Percentiles rank a stretch among this genome's conserved stretches.
phyloP scores from a whole-genome alignment of 1,284 basidiomycete species.

The Phylloporus sp. region DNA sequence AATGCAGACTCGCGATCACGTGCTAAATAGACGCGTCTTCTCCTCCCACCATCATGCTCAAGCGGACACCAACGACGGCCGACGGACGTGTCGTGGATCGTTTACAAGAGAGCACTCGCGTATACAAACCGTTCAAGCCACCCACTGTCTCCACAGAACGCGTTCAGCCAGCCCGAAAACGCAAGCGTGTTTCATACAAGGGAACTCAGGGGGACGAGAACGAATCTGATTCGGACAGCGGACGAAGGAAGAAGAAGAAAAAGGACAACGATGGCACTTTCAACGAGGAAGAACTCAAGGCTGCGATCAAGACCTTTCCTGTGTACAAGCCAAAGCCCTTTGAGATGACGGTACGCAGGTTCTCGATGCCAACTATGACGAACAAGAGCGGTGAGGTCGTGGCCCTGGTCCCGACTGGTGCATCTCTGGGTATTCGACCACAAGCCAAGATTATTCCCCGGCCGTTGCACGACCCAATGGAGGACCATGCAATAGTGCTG shows the following conservation, averaged over 20 bases:
- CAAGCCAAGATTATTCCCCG: constrained; percentile 86
- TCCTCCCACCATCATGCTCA: constrained; percentile 58
- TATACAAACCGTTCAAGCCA: constrained; percentile 84
- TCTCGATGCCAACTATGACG: constrained; percentile 89
- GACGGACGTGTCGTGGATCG: constrained; percentile 73
- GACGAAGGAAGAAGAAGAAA: constrained; percentile 66
- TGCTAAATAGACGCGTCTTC: constrained; percentile 20
- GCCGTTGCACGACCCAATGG: constrained; percentile 96
- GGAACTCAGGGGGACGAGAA: constrained; percentile 58
- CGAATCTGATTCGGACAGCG: constrained; percentile 58
- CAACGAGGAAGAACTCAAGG: constrained; percentile 64
- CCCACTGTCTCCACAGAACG: constrained; percentile 66
- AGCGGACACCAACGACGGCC: constrained; percentile 69
- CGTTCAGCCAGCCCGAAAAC: constrained; percentile 76
- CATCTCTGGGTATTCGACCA: constrained; percentile 88
- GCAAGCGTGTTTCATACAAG: constrained; percentile 85
- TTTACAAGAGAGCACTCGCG: constrained; percentile 71
- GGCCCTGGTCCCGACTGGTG: constrained; percentile 69
- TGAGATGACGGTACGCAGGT: constrained; percentile 67
- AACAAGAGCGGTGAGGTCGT: constrained; percentile 81
- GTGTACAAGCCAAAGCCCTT: constrained; percentile 88
- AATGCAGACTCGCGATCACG: constrained; percentile 22
- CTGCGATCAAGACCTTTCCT: constrained; percentile 79
- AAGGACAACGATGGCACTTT: constrained; percentile 62
- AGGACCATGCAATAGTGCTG: constrained; percentile 95